Evolutionary conservation across 2,329 filamentous ascomycete species (phyloP).

Genomic region (Tolypocladium tropicale): DNA sequence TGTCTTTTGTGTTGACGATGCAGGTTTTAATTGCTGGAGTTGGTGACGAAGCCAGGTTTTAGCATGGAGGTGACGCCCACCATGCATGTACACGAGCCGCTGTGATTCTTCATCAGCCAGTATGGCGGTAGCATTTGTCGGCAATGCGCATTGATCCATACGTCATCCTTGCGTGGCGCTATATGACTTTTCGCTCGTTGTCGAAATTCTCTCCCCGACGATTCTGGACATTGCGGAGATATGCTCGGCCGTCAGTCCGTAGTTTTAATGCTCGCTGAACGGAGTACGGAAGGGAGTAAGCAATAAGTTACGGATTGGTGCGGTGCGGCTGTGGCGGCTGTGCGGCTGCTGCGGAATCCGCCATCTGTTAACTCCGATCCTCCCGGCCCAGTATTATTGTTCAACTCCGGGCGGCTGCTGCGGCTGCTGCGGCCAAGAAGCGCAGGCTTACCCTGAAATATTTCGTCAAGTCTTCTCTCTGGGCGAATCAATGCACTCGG

Average conservation of each 20-base stretch:
- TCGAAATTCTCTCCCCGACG: neutral
- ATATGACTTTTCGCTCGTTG: neutral
- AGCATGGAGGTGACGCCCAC: neutral
- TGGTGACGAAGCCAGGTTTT: neutral
- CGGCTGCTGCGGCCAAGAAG: neutral
- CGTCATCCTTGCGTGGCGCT: neutral
- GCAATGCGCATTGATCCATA: neutral
- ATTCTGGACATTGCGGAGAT: neutral
- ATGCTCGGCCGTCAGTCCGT: neutral
- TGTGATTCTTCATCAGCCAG: too few relatives aligned
- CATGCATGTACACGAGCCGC: too few relatives aligned
- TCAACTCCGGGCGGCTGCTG: neutral
- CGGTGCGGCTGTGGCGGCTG: neutral
- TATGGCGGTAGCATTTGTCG: neutral
- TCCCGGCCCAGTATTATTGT: neutral
- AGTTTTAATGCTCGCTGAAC: neutral
- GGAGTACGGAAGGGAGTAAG: too few relatives aligned
- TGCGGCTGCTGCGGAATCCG: neutral
- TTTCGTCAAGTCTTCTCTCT: neutral
- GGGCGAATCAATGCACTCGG: neutral
- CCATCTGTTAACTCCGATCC: neutral
- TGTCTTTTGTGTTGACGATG: too few relatives aligned
- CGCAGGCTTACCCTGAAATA: too few relatives aligned
- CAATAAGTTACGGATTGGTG: neutral
- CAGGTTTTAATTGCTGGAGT: neutral